These are phyloP conservation scores for Claviceps sorghi DNA, from an alignment of 2,329 filamentous ascomycete species.

Conservation along the genomic window DNA sequence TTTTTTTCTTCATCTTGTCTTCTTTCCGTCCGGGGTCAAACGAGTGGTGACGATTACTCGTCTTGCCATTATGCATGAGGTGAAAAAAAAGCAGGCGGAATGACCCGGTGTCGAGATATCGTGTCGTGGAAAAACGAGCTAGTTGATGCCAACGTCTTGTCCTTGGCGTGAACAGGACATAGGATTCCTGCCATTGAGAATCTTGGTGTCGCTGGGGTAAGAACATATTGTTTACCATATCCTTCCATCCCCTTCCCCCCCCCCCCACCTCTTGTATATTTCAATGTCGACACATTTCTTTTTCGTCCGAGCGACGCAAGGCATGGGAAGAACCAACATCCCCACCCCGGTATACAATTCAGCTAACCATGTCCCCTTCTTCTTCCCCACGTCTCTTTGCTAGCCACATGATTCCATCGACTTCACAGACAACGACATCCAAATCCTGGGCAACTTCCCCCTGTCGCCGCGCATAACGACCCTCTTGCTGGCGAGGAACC, in stretches of 20 bases:
- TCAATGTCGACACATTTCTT: too few species aligned
- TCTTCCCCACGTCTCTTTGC: neutral
- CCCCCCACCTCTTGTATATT: too few species aligned
- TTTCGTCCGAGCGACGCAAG: too few species aligned
- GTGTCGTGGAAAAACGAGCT: conserved; percentile 34
- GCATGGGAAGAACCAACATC: too few species aligned
- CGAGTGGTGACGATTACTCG: too few species aligned
- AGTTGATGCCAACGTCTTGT: conserved; percentile 61
- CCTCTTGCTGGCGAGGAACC: conserved; percentile 79
- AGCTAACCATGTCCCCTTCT: neutral
- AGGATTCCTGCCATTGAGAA: conserved; percentile 97
- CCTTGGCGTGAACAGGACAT: conserved; percentile 56
- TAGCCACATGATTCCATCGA: conserved; percentile 95
- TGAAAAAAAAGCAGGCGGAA: neutral
- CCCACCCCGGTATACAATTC: too few species aligned
- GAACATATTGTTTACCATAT: conserved; percentile 20
- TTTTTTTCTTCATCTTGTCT: too few species aligned
- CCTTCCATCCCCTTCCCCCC: neutral
- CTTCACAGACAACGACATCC: conserved; percentile 95
- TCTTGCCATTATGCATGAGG: conserved; percentile 29
- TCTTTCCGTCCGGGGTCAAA: too few species aligned
- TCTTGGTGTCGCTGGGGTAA: conserved; percentile 79
- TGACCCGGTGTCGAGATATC: conserved; percentile 8
- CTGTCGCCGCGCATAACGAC: conserved; percentile 77
- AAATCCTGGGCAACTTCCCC: conserved; percentile 79